These are phyloP conservation scores for Tetrahymena borealis DNA, from an alignment of 73 alveolate species.

Conservation along the genomic window DNA sequence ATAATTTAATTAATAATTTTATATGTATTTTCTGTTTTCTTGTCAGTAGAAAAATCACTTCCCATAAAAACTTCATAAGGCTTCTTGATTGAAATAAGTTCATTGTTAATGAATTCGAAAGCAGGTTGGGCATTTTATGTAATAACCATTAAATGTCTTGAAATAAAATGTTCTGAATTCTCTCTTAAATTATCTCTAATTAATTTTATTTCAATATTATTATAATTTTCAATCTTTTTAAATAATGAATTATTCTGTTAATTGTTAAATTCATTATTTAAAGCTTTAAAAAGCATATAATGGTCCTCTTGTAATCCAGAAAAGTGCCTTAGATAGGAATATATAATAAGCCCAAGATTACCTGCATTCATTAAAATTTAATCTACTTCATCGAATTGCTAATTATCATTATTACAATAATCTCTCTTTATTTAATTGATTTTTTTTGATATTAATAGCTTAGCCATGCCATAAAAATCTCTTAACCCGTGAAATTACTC, in stretches of 20 bases:
- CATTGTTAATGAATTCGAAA: not conserved
- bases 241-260: not conserved
- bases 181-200: not conserved
- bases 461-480: not conserved
- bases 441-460: not conserved
- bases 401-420: not conserved
- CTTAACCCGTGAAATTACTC: not conserved
- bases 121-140: not conserved
- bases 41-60: not conserved
- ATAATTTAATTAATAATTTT: conserved; percentile 3
- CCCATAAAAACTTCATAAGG: not conserved
- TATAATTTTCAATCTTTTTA: not conserved
- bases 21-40: not conserved
- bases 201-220: too few species aligned
- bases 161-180: not conserved
- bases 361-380: not conserved
- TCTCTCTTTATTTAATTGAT: not conserved
- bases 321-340: not conserved
- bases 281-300: too few species aligned
- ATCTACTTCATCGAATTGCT: not conserved
- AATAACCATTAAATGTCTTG: conserved; percentile 34
- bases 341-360: not conserved
- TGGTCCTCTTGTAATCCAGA: not conserved
- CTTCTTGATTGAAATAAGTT: not conserved
- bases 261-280: too few species aligned